These are phyloP conservation scores for Discostella pseudostelligera DNA, from an alignment of 108 stramenopile species.

Conservation along the genomic window DNA sequence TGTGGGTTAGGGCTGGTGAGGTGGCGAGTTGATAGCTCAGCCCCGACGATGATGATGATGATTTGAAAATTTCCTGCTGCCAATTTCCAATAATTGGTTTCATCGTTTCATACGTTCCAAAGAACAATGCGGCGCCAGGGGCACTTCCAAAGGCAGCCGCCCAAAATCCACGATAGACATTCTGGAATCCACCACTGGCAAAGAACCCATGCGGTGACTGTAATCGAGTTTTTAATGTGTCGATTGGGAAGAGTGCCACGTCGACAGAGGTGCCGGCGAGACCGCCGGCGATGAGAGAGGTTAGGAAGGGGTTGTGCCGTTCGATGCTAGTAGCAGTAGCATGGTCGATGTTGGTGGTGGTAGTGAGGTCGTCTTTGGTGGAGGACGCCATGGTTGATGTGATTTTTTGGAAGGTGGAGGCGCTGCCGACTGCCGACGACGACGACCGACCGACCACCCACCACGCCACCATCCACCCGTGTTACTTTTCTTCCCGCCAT, in stretches of 20 bases:
- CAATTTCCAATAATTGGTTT: conserved; percentile 56
- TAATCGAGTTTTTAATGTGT: conserved; percentile 92
- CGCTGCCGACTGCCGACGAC: no score
- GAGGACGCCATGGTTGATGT: not conserved
- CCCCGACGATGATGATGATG: conserved; percentile 1
- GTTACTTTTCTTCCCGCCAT: no score
- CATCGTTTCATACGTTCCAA: conserved; percentile 90
- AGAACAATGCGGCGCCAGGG: conserved; percentile 94
- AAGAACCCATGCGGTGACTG: conserved; percentile 89
- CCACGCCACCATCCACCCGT: no score
- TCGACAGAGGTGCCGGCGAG: conserved; percentile 89
- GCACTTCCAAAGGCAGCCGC: conserved; percentile 87
- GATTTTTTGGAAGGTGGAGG: no score
- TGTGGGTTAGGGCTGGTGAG: conserved; percentile 77
- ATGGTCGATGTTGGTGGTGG: not conserved
- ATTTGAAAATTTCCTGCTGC: conserved; percentile 29
- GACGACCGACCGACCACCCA: no score
- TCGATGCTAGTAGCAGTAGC: conserved; percentile 2
- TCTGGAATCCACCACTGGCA: conserved; percentile 84
- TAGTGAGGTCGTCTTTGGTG: not conserved
- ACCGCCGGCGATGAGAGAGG: conserved; percentile 82
- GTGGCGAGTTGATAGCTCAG: conserved; percentile 39
- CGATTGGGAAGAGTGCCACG: conserved; percentile 91
- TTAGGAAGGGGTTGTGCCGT: conserved; percentile 59
- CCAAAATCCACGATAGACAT: conserved; percentile 85